Evolutionary conservation across 2,329 filamentous ascomycete genomes (phyloP).

Genomic region (Cladophialophora yegresii): DNA sequence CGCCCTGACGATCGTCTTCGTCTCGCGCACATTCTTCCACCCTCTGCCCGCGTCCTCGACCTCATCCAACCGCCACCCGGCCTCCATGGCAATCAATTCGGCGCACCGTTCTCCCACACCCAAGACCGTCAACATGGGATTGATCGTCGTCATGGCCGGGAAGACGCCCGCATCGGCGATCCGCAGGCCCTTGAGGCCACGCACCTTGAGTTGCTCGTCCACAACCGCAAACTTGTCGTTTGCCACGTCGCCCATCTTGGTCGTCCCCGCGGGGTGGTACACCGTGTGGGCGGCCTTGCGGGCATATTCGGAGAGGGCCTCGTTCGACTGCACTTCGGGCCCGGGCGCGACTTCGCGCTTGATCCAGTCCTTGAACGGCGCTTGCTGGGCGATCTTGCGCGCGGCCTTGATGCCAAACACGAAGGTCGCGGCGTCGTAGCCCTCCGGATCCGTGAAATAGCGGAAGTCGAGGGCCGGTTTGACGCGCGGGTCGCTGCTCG

Average conservation of each 20-base stretch:
- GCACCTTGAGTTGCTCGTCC: slow-evolving; percentile 70
- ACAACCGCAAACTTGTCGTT: slow-evolving; percentile 75
- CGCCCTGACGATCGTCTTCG: neutral
- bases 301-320: slow-evolving; percentile 79
- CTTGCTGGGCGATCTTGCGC: slow-evolving; percentile 72
- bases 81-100: slow-evolving; percentile 77
- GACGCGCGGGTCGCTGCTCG: slow-evolving; percentile 70
- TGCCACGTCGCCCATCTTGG: slow-evolving; percentile 78
- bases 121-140: slow-evolving; percentile 88
- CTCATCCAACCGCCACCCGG: slow-evolving; percentile 57
- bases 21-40: slow-evolving; percentile 6
- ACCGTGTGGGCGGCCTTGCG: slow-evolving; percentile 81
- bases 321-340: slow-evolving; percentile 70
- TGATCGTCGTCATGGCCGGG: slow-evolving; percentile 81
- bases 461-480: slow-evolving; percentile 85
- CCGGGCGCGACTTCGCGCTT: slow-evolving; percentile 80
- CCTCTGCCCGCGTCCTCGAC: slow-evolving; percentile 18
- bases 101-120: slow-evolving; percentile 80
- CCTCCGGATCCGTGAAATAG: slow-evolving; percentile 84
- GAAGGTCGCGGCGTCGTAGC: slow-evolving; percentile 80
- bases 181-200: slow-evolving; percentile 70
- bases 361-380: slow-evolving; percentile 80
- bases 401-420: slow-evolving; percentile 75
- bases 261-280: slow-evolving; percentile 86
- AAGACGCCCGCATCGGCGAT: slow-evolving; percentile 88